Percentiles rank a stretch among this genome's conserved stretches.
These are phyloP conservation scores for Wickerhamiella azyma DNA, from an alignment of 805 yeast genomes.

Conservation along the genomic window DNA sequence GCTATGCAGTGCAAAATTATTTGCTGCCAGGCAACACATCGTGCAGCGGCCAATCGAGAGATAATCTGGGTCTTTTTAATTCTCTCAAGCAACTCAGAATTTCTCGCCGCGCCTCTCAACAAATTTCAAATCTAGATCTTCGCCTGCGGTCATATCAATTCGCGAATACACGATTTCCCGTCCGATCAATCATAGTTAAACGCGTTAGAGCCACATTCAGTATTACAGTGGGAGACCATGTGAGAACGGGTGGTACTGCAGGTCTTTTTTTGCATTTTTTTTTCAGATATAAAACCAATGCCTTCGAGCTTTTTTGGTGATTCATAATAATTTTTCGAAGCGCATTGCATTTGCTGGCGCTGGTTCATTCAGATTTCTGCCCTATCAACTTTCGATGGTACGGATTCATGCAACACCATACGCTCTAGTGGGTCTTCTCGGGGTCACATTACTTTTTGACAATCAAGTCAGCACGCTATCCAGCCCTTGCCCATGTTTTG, in stretches of 20 bases:
- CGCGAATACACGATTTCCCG: background rate
- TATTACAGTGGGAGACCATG: background rate
- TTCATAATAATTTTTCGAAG: slow-evolving; percentile 32
- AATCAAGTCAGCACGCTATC: too few relatives aligned
- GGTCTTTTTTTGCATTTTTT: slow-evolving; percentile 9
- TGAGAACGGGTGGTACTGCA: background rate
- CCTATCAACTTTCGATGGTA: slow-evolving; percentile 27
- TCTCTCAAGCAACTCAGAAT: too few relatives aligned
- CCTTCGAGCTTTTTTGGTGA: slow-evolving; percentile 22
- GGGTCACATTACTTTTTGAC: too few relatives aligned
- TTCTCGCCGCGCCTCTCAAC: too few relatives aligned
- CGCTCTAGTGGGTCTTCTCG: too few relatives aligned
- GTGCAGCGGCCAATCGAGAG: too few relatives aligned
- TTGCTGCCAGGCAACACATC: too few relatives aligned
- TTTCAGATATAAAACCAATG: slow-evolving; percentile 35
- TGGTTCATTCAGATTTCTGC: slow-evolving; percentile 38
- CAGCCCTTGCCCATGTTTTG: too few relatives aligned
- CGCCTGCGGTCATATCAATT: background rate
- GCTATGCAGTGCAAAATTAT: too few relatives aligned
- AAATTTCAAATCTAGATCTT: too few relatives aligned
- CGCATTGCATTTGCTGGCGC: slow-evolving; percentile 34
- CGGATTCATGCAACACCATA: slow-evolving; percentile 4
- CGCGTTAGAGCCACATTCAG: background rate
- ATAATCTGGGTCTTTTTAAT: too few relatives aligned
- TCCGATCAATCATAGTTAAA: background rate